Base-by-base conservation (phyloP, 192 early-diverging fungal genomes). In the Dispira simplex region DNA sequence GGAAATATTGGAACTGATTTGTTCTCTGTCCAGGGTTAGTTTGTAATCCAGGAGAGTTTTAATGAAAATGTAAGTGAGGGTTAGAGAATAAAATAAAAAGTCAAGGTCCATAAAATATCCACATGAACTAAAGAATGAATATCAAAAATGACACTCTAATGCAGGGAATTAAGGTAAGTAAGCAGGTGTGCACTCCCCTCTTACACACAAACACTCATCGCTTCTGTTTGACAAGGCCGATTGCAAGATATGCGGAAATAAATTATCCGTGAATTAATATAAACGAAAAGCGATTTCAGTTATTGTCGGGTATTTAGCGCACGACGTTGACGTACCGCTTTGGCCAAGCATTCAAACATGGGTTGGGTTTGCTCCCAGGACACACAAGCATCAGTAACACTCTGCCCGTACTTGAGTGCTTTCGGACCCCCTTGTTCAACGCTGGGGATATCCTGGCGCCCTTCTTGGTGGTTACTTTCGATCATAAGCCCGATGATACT, bases 361-460 rank as follows among this genome's bases (percentile, higher is more conserved):
- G 71, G 73, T 44, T 87, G 80, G 13, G 93, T 97, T 46, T 83
- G 81, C 14, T 85, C 83, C 85, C 88, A 96, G 71, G 80, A 73
- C 57, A 97, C 81, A 68, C 95, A 97, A 10, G 92, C 95, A 69
- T 97, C 95, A 3, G 95, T 97, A 71, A 97, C 91, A 63, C 79
- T 83, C 68, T 90, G 81, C 64, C 95, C 95, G 70, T 95, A 95
- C 67, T 80, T 83, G 54, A 97, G 76, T 1, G 71, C 84, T 46
- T 70, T 67, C 26, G 65, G 68, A 27, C 88, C 89, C 54, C 70
- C 78, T 5, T 71, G 64, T 12, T 75, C 75, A 66, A 81, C 79
- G 26, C 77, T 48, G 9, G 89, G 89, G 3, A 97, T 80, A 62
- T 85, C 83, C 74, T 97, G 95, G 68, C 83, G 86, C 46, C 93